Evolutionary conservation across 1,284 basidiomycete genomes (phyloP).

Genomic region (Coniferiporia weirii): DNA sequence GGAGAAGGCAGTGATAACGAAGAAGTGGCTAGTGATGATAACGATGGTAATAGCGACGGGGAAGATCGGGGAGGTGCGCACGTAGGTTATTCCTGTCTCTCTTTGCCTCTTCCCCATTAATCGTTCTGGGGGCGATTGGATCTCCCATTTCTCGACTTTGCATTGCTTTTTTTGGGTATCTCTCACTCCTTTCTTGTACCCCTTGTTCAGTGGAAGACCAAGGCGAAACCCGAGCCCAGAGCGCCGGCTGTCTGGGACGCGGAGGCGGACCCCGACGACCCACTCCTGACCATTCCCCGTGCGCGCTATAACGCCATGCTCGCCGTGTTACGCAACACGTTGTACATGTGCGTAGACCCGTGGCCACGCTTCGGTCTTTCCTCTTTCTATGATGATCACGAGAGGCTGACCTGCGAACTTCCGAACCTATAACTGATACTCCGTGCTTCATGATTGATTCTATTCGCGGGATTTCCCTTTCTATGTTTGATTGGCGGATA

Average conservation of each 20-base stretch:
- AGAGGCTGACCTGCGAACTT: no score
- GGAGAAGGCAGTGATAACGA: constrained; percentile 29
- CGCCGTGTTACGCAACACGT: constrained; percentile 77
- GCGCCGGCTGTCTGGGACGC: constrained; percentile 18
- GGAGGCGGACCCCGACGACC: constrained; percentile 64
- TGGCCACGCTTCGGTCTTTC: neutral
- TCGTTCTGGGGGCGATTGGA: neutral
- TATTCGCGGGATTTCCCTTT: no score
- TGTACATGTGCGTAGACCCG: constrained; percentile 64
- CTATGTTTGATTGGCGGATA: no score
- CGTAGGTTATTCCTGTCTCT: neutral
- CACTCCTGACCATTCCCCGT: constrained; percentile 62
- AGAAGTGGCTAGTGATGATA: constrained; percentile 28
- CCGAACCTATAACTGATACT: no score
- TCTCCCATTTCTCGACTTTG: no score
- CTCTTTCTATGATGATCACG: neutral
- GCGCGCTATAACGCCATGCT: constrained; percentile 92
- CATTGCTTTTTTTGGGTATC: no score
- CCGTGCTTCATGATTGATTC: no score
- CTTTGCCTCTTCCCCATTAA: neutral
- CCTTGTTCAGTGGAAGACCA: neutral
- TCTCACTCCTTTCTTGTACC: no score
- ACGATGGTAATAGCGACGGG: constrained; percentile 20
- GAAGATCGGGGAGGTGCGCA: constrained; percentile 1
- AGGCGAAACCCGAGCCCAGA: neutral